Evolutionary conservation across 768 basidiomycete species (phyloP).

Genomic region (Rhizopogon sp.): DNA sequence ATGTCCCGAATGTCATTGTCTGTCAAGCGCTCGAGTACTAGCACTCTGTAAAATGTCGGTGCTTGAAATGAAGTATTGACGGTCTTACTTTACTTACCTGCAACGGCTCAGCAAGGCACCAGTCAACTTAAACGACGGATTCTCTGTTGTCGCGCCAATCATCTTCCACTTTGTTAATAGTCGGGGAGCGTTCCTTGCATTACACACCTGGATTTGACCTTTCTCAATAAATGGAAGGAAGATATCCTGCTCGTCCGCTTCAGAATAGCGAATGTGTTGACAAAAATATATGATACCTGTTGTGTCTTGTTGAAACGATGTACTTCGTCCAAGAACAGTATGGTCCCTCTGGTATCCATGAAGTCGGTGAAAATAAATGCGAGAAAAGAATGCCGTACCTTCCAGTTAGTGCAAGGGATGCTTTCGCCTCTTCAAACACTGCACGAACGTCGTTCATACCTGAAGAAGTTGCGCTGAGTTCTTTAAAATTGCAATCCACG

Average conservation of each 20-base stretch:
- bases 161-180: constrained; percentile 32
- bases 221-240: constrained; percentile 81
- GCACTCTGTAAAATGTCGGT: constrained; percentile 46
- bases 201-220: constrained; percentile 59
- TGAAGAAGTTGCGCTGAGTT: constrained; percentile 69
- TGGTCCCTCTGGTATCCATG: constrained; percentile 46
- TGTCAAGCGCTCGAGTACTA: constrained; percentile 64
- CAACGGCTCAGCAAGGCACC: constrained; percentile 71
- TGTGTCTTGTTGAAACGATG: constrained; percentile 74
- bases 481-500: constrained; percentile 61
- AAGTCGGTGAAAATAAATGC: neutral
- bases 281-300: constrained; percentile 37
- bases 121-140: constrained; percentile 81
- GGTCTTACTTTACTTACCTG: constrained; percentile 40
- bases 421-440: constrained; percentile 76
- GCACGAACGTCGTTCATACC: constrained; percentile 66
- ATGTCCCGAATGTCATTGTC: constrained; percentile 57
- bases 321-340: constrained; percentile 81
- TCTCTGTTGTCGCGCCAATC: constrained; percentile 85
- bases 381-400: constrained; percentile 32
- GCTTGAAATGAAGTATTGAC: constrained; percentile 10
- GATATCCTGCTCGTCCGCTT: constrained; percentile 46
- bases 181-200: neutral
- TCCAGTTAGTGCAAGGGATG: constrained; percentile 56
- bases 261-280: constrained; percentile 5